Evolutionary conservation across 2,329 filamentous ascomycete species (phyloP), one percentile per base, ranked within the genome.

Genomic region (Ceratocystis huliohia): DNA sequence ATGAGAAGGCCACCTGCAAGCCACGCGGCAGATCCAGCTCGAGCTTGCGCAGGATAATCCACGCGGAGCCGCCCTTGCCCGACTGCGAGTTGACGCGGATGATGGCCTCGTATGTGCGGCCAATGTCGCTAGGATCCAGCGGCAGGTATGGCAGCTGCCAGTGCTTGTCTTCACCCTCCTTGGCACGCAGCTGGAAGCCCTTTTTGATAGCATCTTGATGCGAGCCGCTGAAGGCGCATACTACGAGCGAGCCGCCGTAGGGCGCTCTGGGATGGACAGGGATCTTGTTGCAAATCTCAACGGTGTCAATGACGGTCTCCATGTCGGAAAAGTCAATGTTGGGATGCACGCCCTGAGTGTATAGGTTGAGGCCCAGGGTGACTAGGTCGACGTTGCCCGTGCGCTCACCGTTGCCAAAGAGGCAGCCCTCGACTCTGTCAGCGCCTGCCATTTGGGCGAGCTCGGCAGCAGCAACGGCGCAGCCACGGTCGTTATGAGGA

Each of bases 151-250:
- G 93, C 48, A 96, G 82, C 71, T 89, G 79, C 93, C 93, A 97
- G 50, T 78, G 79, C 72, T 86, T 84, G 66, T 93, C 84, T 73
- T 82, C 78, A 4, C 76, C 78, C 0, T 81, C 76, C 57, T 80
- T 76, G 73, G 91, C 82, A 68, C 93, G 87, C 50, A 80, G 73
- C 74, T 89, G 83, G 79, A 94, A 91, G 0, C 88, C 88, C 80
- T 96, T 96, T 78, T 95, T 95, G 79, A 96, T 96, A 64, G 93
- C 93, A 73, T 97, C 92, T 76, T 97, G 92, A 75, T 97, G 93
- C 30, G 87, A 91, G 65, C 93, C 92, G 70, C 86, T 91, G 78
- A 96, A 96, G 28, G 92, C 91, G 74, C 88, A 94, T 30, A 93
- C 88, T n/a, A 96, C 91, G 70, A 96, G 82, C 72, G 90, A 88